phyloP scores from a whole-genome alignment of 2,329 filamentous ascomycete species.

The Acarospora socialis region DNA sequence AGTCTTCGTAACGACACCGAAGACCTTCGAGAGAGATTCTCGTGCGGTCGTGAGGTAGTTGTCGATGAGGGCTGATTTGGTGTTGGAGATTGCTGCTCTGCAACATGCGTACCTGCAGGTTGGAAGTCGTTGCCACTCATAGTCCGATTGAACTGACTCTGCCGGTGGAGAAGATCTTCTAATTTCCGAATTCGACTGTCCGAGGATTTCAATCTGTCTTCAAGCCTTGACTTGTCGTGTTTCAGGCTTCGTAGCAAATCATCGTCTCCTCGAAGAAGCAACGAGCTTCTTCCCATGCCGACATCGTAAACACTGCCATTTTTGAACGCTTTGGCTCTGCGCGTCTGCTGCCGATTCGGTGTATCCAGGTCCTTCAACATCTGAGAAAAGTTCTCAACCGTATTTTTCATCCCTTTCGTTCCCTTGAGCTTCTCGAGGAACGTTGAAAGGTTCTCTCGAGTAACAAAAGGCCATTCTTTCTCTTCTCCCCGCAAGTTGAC shows the following conservation, averaged over 20 bases:
- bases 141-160: constrained; percentile 44
- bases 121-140: constrained; percentile 34
- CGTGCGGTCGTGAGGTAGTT: constrained; percentile 20
- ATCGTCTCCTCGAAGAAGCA: constrained; percentile 75
- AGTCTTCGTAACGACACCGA: constrained; percentile 47
- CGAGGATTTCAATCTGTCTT: constrained; percentile 63
- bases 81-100: constrained; percentile 27
- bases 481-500: constrained; percentile 72
- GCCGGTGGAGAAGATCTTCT: constrained; percentile 82
- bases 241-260: constrained; percentile 64
- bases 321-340: constrained; percentile 84
- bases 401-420: constrained; percentile 48
- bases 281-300: constrained; percentile 70
- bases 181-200: constrained; percentile 81
- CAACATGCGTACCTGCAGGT: constrained; percentile 32
- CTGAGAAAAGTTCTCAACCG: constrained; percentile 59
- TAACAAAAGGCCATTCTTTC: constrained; percentile 63
- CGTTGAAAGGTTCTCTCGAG: constrained; percentile 59
- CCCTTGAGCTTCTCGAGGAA: constrained; percentile 54
- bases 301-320: constrained; percentile 90
- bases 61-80: too few relatives aligned
- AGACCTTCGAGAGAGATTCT: constrained; percentile 41
- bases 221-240: constrained; percentile 63
- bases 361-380: constrained; percentile 65
- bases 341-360: constrained; percentile 74